phyloP scores from a whole-genome alignment of 257 asterid species.

The Knoxia roxburghii region DNA sequence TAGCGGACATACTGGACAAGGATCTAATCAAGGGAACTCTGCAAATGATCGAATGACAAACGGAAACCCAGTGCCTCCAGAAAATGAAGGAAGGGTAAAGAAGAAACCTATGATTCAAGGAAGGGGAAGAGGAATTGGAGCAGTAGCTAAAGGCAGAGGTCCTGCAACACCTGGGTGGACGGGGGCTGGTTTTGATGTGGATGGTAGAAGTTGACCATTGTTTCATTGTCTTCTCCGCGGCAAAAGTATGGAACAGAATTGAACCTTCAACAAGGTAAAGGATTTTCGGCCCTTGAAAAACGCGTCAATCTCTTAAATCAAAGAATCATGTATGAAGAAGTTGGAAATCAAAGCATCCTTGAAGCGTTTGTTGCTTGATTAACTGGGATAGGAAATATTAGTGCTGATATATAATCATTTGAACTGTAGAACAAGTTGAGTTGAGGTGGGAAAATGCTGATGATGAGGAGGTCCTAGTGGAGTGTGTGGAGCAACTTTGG shows the following conservation, averaged over 20 bases:
- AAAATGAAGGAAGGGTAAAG: constrained; percentile 53
- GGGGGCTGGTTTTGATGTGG: constrained; percentile 87
- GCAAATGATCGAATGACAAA: constrained; percentile 24
- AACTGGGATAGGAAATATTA: too few species aligned
- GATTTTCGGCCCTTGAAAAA: constrained; percentile 1
- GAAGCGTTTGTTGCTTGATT: too few species aligned
- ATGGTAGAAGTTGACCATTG: constrained; percentile 49
- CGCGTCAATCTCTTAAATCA: not conserved
- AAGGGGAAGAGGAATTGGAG: constrained; percentile 68
- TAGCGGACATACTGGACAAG: constrained; percentile 26
- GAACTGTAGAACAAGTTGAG: too few species aligned
- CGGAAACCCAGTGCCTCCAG: constrained; percentile 40
- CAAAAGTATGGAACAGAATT: not conserved
- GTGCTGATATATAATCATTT: too few species aligned
- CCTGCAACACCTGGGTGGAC: constrained; percentile 76
- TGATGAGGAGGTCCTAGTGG: too few species aligned
- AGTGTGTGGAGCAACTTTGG: too few species aligned
- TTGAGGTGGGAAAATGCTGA: too few species aligned
- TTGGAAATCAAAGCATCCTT: too few species aligned
- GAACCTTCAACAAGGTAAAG: constrained; percentile 10
- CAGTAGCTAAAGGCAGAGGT: constrained; percentile 65
- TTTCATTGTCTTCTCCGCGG: constrained; percentile 12
- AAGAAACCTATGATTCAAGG: constrained; percentile 60
- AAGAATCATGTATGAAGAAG: not conserved
- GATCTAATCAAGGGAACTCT: constrained; percentile 29